A percentile compares a stretch with the other conserved stretches of the same genome.
Conservation (phyloP, 169 alveolate genomes). For the Cryptosporidium muris region DNA sequence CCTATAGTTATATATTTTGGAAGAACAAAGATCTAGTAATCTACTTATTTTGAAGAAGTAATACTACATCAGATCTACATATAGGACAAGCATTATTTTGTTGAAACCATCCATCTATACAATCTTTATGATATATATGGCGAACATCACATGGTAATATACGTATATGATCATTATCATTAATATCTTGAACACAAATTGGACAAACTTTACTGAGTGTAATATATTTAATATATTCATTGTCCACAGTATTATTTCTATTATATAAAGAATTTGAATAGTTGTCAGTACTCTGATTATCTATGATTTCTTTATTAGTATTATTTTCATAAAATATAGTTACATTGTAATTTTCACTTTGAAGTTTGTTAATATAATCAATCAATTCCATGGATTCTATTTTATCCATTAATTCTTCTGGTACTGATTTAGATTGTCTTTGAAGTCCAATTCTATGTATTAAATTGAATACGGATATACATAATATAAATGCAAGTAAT, state of each 20-base stretch:
- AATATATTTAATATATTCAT: neutral
- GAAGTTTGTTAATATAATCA: slow-evolving; percentile 40
- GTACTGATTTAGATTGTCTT: slow-evolving; percentile 29
- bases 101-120: slow-evolving; percentile 69
- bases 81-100: slow-evolving; percentile 69
- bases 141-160: slow-evolving; percentile 57
- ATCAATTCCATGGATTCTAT: slow-evolving; percentile 44
- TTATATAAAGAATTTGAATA: neutral
- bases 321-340: slow-evolving; percentile 47
- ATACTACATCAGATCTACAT: slow-evolving; percentile 64
- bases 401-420: slow-evolving; percentile 50
- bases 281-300: neutral
- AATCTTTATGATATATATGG: slow-evolving; percentile 52
- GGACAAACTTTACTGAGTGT: slow-evolving; percentile 62
- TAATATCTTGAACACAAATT: slow-evolving; percentile 67
- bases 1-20: too few relatives aligned
- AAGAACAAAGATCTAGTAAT: too few relatives aligned
- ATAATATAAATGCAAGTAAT: slow-evolving; percentile 34
- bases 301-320: slow-evolving; percentile 8
- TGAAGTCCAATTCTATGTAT: slow-evolving; percentile 62
- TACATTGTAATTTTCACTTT: slow-evolving; percentile 17
- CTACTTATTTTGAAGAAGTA: neutral
- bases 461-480: slow-evolving; percentile 28
- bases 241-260: neutral
- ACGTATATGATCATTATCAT: slow-evolving; percentile 43